These are phyloP conservation scores for Hanseniaspora taiwanica DNA, from an alignment of 805 yeast genomes.

Conservation along the genomic window DNA sequence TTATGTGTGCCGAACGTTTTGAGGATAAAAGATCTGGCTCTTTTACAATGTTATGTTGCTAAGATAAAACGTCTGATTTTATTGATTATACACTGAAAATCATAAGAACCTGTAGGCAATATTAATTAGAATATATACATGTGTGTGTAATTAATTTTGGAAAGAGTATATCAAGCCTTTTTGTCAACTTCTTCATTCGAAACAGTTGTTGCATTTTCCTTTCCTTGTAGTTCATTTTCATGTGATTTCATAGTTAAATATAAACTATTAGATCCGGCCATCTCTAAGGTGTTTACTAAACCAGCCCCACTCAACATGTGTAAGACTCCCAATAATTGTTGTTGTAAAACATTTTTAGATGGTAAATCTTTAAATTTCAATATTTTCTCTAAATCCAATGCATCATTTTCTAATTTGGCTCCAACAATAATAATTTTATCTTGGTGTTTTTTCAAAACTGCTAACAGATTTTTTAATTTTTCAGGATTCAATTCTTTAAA, in stretches of 20 bases:
- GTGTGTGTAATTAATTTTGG: no score
- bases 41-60: no score
- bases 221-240: constrained; percentile 2
- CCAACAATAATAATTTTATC: constrained; percentile 76
- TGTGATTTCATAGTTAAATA: constrained; percentile 66
- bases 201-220: no score
- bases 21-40: no score
- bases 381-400: constrained; percentile 39
- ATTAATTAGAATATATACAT: no score
- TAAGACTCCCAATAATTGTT: constrained; percentile 72
- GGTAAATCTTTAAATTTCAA: constrained; percentile 63
- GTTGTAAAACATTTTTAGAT: constrained; percentile 53
- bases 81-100: no score
- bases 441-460: constrained; percentile 38
- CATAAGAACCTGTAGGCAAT: no score
- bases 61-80: no score
- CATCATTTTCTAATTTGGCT: constrained; percentile 59
- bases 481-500: constrained; percentile 61
- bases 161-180: no score
- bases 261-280: constrained; percentile 44
- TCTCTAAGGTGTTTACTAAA: constrained; percentile 64
- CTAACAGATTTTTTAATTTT: constrained; percentile 47
- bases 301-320: constrained; percentile 85
- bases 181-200: no score
- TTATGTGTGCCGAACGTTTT: no score